These are phyloP conservation scores for Aureobasidium sp. DNA, from an alignment of 2,329 filamentous ascomycete genomes.

Conservation along the genomic window DNA sequence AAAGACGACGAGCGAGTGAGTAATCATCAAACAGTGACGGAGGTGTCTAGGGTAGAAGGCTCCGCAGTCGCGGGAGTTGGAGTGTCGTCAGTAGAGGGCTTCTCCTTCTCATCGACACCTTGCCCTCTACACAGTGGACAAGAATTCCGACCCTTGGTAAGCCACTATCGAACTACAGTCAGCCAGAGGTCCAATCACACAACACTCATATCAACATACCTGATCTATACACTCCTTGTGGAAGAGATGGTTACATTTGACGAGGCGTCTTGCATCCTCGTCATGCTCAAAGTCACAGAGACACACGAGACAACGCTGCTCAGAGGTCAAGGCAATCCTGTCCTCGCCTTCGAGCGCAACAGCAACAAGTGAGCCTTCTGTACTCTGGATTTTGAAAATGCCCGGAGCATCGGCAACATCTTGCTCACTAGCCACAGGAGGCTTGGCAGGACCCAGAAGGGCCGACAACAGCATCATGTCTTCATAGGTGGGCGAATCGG, in stretches of 20 bases:
- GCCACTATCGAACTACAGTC: constrained; percentile 43
- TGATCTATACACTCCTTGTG: constrained; percentile 63
- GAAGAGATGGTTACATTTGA: constrained; percentile 58
- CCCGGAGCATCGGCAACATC: constrained; percentile 56
- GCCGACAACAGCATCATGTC: constrained; percentile 63
- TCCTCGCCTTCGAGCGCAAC: constrained; percentile 22
- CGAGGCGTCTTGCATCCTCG: constrained; percentile 52
- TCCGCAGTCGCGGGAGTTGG: neutral
- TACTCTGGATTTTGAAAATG: constrained; percentile 44
- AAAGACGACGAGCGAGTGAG: no score
- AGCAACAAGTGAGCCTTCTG: constrained; percentile 20
- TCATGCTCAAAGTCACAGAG: constrained; percentile 55
- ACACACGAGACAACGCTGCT: constrained; percentile 56
- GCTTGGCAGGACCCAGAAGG: constrained; percentile 58
- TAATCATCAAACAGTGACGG: neutral
- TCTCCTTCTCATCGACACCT: constrained; percentile 44
- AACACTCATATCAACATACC: constrained; percentile 33
- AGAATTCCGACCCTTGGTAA: constrained; percentile 58
- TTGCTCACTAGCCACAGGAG: constrained; percentile 57
- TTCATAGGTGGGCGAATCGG: constrained; percentile 62
- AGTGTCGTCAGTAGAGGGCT: constrained; percentile 11
- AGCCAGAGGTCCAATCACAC: constrained; percentile 18
- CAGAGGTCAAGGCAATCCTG: constrained; percentile 23
- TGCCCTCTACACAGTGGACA: constrained; percentile 53
- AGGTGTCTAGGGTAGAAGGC: neutral